Base-by-base conservation (phyloP, 495 filamentous ascomycete species). In the Thermothielavioides terrestris region DNA sequence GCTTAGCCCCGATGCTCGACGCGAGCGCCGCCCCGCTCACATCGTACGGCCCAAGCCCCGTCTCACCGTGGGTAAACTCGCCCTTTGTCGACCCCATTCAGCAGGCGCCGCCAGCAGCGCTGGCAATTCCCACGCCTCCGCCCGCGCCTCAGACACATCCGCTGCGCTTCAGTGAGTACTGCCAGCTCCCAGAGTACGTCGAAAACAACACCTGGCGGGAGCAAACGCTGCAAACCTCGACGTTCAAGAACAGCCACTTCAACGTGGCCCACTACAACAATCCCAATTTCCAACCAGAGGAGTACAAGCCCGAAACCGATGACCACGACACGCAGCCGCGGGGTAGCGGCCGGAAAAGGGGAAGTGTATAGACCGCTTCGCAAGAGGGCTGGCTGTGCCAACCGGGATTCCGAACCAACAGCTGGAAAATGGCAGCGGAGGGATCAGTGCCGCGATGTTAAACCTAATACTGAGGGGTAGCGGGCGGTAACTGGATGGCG, bases 201-300 rank as follows among this genome's bases (percentile, higher is more conserved):
- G 63, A 67, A n/a, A 65, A 67, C 49, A 63, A 54, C 32, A 61
- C 53, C 22, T 63, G 66, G 49, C 61, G 63, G 31, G 69, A 83
- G 63, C 64, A 77, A 57, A 30, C 68, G 10, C 74, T 72, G 51
- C 72, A 75, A 54, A 80, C 78, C 49, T 71, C 73, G 35, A 72
- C 73, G 6, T 77, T 77, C 52, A 72, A 72, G 50, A 78, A 78
- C 52, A 83, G 78, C 21, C 83, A 87, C 21, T 90, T 86, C 67
- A 90, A 90, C 56, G 80, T 81, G 41, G 85, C 85, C 2, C 88
- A 94, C 67, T 91, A 85, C 66, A 82, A 84, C 54, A 91, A 89
- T 58, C 75, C 82, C 46, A 83, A 91, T 57, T 94, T 94, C 55
- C 86, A 90, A 55, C 88, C 88, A 0, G 80, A 85, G 57, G 75